These are phyloP conservation scores for Pythium coloratum DNA, from an alignment of 352 stramenopile genomes.

Conservation along the genomic window DNA sequence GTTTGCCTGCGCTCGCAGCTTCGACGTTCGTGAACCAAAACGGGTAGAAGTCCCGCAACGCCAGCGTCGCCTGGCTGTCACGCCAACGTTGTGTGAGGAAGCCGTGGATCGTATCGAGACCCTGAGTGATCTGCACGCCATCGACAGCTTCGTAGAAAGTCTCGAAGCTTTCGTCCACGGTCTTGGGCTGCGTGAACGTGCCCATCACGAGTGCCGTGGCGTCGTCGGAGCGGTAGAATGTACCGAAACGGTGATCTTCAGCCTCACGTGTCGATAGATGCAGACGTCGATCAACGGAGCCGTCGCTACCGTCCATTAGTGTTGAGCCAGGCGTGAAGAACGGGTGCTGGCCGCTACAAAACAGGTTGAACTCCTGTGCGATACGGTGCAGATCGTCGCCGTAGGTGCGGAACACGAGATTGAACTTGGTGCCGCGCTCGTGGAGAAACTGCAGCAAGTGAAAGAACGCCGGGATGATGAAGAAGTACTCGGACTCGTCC, in stretches of 20 bases:
- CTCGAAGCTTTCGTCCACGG: constrained; percentile 19
- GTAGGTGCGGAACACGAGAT: constrained; percentile 78
- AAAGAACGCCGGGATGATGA: constrained; percentile 74
- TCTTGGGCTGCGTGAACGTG: constrained; percentile 62
- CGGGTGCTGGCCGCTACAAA: constrained; percentile 67
- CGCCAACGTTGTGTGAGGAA: constrained; percentile 56
- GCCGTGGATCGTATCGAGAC: constrained; percentile 48
- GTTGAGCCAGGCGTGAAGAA: constrained; percentile 39
- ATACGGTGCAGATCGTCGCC: constrained; percentile 69
- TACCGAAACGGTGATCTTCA: constrained; percentile 52
- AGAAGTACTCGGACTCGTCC: constrained; percentile 46
- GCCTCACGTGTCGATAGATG: constrained; percentile 20
- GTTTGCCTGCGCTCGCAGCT: constrained; percentile 51
- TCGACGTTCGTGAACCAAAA: constrained; percentile 66
- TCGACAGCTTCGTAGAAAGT: constrained; percentile 40
- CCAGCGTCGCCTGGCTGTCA: constrained; percentile 52
- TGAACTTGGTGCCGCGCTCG: constrained; percentile 45
- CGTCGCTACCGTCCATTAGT: constrained; percentile 61
- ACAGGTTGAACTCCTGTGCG: constrained; percentile 76
- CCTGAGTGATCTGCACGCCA: constrained; percentile 34
- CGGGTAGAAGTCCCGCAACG: constrained; percentile 77
- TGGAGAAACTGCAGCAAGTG: constrained; percentile 54
- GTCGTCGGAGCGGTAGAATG: constrained; percentile 55
- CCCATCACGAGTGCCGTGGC: constrained; percentile 67
- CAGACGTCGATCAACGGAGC: constrained; percentile 48